These are phyloP conservation scores for Fusarium dlaminii DNA, from an alignment of 2,329 filamentous ascomycete species.

Conservation along the genomic window DNA sequence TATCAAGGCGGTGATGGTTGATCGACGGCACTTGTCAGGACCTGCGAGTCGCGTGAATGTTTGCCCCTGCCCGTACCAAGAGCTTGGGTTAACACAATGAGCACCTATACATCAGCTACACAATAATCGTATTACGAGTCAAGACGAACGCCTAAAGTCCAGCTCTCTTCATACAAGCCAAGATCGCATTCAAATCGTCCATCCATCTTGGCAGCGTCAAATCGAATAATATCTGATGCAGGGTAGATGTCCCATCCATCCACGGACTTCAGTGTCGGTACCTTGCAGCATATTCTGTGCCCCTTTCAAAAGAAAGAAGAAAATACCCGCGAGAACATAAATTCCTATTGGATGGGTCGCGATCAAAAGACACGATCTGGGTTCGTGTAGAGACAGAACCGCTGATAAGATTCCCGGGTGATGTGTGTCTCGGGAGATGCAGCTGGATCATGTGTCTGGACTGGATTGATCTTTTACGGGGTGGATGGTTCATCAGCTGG, in stretches of 20 bases:
- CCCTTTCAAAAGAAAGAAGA: background rate
- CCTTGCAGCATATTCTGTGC: conserved; percentile 7
- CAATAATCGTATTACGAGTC: background rate
- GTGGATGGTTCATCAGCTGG: background rate
- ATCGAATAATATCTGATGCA: background rate
- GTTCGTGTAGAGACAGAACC: background rate
- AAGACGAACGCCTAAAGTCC: background rate
- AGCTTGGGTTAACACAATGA: background rate
- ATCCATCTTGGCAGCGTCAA: background rate
- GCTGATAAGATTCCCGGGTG: background rate
- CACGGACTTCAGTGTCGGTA: background rate
- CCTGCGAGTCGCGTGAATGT: background rate
- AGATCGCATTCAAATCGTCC: background rate
- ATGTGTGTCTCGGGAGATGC: conserved; percentile 22
- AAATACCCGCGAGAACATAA: background rate
- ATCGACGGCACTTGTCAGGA: conserved; percentile 11
- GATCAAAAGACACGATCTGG: background rate
- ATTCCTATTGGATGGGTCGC: background rate
- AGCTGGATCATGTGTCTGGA: conserved; percentile 1
- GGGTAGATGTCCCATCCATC: conserved; percentile 3
- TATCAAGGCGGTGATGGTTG: background rate
- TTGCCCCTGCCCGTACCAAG: background rate
- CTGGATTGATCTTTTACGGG: background rate
- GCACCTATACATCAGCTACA: background rate
- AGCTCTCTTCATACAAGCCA: background rate